Conservation (phyloP, 805 yeast species). For the Brettanomyces bruxellensis region DNA sequence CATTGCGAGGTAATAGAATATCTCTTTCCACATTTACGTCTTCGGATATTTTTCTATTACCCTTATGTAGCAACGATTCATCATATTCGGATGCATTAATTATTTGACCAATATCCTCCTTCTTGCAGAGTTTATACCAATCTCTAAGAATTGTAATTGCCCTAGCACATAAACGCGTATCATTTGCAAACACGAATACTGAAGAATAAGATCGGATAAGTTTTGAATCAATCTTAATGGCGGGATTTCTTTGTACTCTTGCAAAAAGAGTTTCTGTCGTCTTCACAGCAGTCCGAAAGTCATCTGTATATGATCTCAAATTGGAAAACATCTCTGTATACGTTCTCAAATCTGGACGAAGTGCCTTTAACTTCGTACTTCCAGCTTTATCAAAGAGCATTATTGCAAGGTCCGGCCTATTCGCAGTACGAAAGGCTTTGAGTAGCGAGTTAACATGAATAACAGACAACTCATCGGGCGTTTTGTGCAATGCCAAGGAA, state of each 20-base stretch:
- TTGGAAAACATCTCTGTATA: slow-evolving; percentile 22
- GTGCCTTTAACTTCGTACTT: slow-evolving; percentile 8
- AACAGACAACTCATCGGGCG: slow-evolving; percentile 22
- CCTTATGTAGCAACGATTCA: slow-evolving; percentile 1
- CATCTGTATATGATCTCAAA: slow-evolving; percentile 6
- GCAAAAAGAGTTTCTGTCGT: slow-evolving; percentile 15
- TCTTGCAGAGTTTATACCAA: slow-evolving; percentile 20
- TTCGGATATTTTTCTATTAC: slow-evolving; percentile 3
- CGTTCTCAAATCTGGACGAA: slow-evolving; percentile 27
- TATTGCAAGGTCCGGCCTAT: slow-evolving; percentile 28
- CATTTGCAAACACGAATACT: slow-evolving; percentile 19
- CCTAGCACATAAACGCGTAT: slow-evolving; percentile 16
- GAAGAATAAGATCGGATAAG: slow-evolving; percentile 18
- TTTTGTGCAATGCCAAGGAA: slow-evolving; percentile 20
- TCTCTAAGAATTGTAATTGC: slow-evolving; percentile 17
- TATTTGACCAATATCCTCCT: slow-evolving; percentile 10
- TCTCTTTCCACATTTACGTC: slow-evolving; percentile 2
- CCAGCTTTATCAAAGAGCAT: slow-evolving; percentile 26
- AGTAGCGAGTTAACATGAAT: slow-evolving; percentile 39
- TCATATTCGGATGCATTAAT: slow-evolving; percentile 4
- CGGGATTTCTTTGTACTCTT: slow-evolving; percentile 12
- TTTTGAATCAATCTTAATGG: slow-evolving; percentile 11
- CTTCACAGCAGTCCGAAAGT: slow-evolving; percentile 11
- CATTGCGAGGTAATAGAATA: slow-evolving; percentile 8
- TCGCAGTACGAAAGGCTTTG: slow-evolving; percentile 33